phyloP scores from a whole-genome alignment of 176 grass and related monocot species.

The Carex scoparia region DNA sequence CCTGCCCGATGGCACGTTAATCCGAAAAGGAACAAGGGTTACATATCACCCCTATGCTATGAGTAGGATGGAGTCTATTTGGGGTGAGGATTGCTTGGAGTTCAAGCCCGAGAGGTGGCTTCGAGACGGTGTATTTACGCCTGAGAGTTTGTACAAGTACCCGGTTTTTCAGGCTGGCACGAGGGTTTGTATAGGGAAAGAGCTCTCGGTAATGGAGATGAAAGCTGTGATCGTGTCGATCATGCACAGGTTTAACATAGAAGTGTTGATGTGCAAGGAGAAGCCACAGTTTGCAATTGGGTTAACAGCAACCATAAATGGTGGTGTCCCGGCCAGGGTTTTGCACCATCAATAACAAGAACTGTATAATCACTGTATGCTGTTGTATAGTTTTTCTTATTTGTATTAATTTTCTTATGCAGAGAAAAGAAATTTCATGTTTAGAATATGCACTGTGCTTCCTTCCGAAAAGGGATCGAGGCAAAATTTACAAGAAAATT shows the following conservation, averaged over 20 bases:
- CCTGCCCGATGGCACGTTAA: constrained; percentile 65
- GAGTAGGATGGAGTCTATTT: constrained; percentile 60
- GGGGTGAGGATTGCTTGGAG: constrained; percentile 51
- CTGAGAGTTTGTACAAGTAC: constrained; percentile 57
- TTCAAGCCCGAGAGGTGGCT: constrained; percentile 74
- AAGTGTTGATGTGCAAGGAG: constrained; percentile 27
- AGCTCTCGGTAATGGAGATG: constrained; percentile 74
- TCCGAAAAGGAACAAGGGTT: constrained; percentile 33
- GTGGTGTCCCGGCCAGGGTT: constrained; percentile 51
- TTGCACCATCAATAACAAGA: constrained; percentile 2
- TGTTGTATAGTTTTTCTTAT: not conserved
- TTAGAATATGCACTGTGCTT: constrained; percentile 10
- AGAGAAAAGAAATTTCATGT: not conserved
- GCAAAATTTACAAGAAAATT: not conserved
- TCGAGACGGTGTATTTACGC: constrained; percentile 44
- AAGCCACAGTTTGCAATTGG: constrained; percentile 44
- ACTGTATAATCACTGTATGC: not conserved
- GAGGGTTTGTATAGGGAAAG: constrained; percentile 75
- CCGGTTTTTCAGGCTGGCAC: constrained; percentile 74
- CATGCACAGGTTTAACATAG: constrained; percentile 43
- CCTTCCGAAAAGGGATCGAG: not conserved
- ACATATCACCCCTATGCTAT: constrained; percentile 79
- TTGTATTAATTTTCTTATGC: not conserved
- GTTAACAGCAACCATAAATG: constrained; percentile 61
- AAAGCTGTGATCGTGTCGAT: constrained; percentile 53